Evolutionary conservation across 768 basidiomycete species (phyloP).

Genomic region (Royoungia palumana): DNA sequence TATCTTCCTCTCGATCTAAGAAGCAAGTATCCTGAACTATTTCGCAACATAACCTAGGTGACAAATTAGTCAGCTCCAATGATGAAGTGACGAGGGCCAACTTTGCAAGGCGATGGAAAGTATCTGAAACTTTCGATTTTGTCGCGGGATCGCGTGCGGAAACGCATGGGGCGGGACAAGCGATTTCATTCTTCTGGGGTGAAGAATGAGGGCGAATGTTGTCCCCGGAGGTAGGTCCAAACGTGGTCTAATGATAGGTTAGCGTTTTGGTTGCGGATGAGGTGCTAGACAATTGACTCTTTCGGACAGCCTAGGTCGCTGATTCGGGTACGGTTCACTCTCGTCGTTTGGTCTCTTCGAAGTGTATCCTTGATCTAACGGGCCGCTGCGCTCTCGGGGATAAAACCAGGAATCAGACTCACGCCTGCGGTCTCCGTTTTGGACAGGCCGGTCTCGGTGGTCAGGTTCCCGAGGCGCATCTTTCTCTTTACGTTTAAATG

Average conservation of each 20-base stretch:
- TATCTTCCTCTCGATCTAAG: slow-evolving; percentile 44
- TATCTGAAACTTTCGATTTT: slow-evolving; percentile 16
- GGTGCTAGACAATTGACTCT: slow-evolving; percentile 21
- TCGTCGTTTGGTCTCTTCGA: slow-evolving; percentile 29
- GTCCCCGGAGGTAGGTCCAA: slow-evolving; percentile 6
- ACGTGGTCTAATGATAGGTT: slow-evolving; percentile 14
- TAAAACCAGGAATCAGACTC: slow-evolving; percentile 22
- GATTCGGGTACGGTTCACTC: slow-evolving; percentile 22
- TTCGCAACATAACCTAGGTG: slow-evolving; percentile 43
- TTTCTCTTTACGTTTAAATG: slow-evolving; percentile 35
- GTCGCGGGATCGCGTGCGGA: slow-evolving; percentile 6
- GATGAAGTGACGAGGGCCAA: slow-evolving; percentile 13
- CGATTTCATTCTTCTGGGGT: slow-evolving; percentile 7
- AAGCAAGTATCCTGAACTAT: slow-evolving; percentile 42
- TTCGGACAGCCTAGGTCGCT: slow-evolving; percentile 26
- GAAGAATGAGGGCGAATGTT: slow-evolving; percentile 1
- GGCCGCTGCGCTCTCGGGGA: slow-evolving; percentile 17
- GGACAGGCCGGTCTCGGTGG: slow-evolving; percentile 17
- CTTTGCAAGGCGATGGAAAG: slow-evolving; percentile 42
- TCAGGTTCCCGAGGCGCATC: slow-evolving; percentile 23
- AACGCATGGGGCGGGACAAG: not conserved
- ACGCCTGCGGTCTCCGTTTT: slow-evolving; percentile 23
- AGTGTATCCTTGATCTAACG: slow-evolving; percentile 13
- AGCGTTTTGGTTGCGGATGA: slow-evolving; percentile 2
- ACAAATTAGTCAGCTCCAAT: slow-evolving; percentile 10